phyloP scores from a whole-genome alignment of 2,329 filamentous ascomycete species.

The Periconia digitata region DNA sequence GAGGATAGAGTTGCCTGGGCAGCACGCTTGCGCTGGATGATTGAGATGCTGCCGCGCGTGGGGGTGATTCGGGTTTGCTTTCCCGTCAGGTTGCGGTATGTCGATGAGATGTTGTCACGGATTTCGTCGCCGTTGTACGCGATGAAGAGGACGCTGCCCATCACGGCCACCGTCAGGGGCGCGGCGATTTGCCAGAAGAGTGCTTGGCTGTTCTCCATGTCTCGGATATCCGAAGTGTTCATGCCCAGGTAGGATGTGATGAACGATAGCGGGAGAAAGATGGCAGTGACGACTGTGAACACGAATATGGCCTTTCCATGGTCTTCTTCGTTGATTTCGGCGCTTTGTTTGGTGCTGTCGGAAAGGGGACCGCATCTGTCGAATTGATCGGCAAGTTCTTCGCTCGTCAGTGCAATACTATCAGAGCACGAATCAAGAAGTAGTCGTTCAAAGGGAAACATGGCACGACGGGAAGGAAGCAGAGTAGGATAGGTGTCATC shows the following conservation, averaged over 20 bases:
- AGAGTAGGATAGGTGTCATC: constrained; percentile 22
- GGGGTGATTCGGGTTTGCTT: constrained; percentile 15
- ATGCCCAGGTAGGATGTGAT: constrained; percentile 48
- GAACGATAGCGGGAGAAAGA: constrained; percentile 50
- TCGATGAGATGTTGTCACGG: constrained; percentile 12
- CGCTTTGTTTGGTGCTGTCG: constrained; percentile 35
- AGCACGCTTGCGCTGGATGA: constrained; percentile 27
- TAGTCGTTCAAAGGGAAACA: constrained; percentile 24
- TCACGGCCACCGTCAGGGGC: constrained; percentile 29
- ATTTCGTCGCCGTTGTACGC: constrained; percentile 34
- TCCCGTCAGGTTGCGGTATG: constrained; percentile 19
- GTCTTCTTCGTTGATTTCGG: constrained; percentile 40
- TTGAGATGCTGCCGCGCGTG: constrained; percentile 24
- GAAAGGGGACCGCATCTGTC: constrained; percentile 30
- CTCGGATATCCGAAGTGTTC: constrained; percentile 44
- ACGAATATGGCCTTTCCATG: constrained; percentile 49
- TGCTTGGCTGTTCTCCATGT: constrained; percentile 42
- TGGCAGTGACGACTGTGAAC: constrained; percentile 48
- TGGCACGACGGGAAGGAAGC: constrained; percentile 19
- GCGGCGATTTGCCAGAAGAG: constrained; percentile 44
- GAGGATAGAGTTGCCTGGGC: constrained; percentile 7
- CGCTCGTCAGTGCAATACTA: constrained; percentile 16
- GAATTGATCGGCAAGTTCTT: constrained; percentile 29
- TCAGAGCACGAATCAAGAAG: constrained; percentile 27
- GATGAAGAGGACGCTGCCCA: constrained; percentile 26